Conservation (phyloP, 2,329 filamentous ascomycete species). For the Fusarium oligoseptatum region DNA sequence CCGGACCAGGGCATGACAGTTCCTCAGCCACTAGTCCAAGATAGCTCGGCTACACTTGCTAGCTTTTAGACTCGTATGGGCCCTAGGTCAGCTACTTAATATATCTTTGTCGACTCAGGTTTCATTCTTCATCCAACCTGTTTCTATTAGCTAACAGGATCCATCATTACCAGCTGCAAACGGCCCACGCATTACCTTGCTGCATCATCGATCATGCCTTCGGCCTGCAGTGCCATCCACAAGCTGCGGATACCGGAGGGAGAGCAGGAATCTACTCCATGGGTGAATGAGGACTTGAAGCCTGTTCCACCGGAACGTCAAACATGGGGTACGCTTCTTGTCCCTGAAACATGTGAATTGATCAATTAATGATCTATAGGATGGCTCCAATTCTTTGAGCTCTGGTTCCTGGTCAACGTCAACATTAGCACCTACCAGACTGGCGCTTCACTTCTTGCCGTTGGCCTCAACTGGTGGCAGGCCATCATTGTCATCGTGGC, state of each 20-base stretch:
- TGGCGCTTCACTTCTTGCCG: constrained; percentile 8
- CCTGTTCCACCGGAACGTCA: neutral
- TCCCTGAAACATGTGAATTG: neutral
- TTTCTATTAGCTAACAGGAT: neutral
- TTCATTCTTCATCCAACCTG: neutral
- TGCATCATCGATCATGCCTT: neutral
- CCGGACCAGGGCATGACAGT: neutral
- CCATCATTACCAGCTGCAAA: neutral
- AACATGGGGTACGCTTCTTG: neutral
- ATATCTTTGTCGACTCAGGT: neutral
- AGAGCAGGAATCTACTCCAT: neutral
- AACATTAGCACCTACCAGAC: neutral
- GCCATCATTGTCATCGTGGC: neutral
- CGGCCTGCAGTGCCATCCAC: neutral
- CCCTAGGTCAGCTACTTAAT: neutral
- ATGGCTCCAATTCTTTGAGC: neutral
- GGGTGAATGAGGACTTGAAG: constrained; percentile 7
- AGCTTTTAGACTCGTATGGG: neutral
- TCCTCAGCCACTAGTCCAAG: neutral
- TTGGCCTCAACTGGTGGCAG: constrained; percentile 5
- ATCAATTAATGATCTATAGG: neutral
- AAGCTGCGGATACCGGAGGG: neutral
- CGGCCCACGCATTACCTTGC: neutral
- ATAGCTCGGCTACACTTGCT: neutral
- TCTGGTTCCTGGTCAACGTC: neutral